Evolutionary conservation across 192 early-diverging fungal genomes (phyloP).

Genomic region (Rhizophlyctis rosea): DNA sequence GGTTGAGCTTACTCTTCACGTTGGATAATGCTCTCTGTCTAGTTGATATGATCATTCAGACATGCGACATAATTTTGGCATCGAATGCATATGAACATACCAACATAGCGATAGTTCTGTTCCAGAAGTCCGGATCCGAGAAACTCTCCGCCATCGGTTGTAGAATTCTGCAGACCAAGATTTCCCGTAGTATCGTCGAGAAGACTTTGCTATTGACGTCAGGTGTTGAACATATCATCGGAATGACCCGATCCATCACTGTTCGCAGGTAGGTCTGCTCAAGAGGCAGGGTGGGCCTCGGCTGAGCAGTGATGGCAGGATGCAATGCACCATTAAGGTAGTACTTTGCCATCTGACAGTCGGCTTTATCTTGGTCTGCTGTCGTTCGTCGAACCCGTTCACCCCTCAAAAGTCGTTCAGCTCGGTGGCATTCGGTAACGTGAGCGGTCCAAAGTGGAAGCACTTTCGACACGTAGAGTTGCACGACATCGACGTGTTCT

Average conservation of each 20-base stretch:
- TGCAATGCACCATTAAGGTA: slow-evolving; percentile 59
- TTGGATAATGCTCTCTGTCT: background rate
- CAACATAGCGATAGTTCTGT: slow-evolving; percentile 67
- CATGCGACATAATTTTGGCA: too few relatives aligned
- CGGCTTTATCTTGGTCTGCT: slow-evolving; percentile 53
- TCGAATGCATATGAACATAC: too few relatives aligned
- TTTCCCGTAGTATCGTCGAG: slow-evolving; percentile 67
- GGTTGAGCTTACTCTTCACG: background rate
- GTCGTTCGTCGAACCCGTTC: slow-evolving; percentile 13
- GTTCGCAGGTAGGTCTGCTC: slow-evolving; percentile 58
- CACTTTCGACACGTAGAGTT: slow-evolving; percentile 57
- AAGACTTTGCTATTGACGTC: slow-evolving; percentile 61
- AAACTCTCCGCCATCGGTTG: slow-evolving; percentile 65
- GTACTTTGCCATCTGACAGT: slow-evolving; percentile 53
- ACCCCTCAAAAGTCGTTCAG: slow-evolving; percentile 51
- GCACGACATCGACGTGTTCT: slow-evolving; percentile 56
- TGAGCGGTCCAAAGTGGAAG: slow-evolving; percentile 74
- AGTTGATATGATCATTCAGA: too few relatives aligned
- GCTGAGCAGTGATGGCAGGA: slow-evolving; percentile 39
- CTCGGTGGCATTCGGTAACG: slow-evolving; percentile 57
- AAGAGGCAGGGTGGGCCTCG: slow-evolving; percentile 3
- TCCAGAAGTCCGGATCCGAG: slow-evolving; percentile 84
- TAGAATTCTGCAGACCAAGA: slow-evolving; percentile 67
- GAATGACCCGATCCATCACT: slow-evolving; percentile 59
- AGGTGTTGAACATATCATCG: slow-evolving; percentile 56